Base-by-base conservation (phyloP, 2,329 filamentous ascomycete genomes). In the Talaromyces atroroseus region DNA sequence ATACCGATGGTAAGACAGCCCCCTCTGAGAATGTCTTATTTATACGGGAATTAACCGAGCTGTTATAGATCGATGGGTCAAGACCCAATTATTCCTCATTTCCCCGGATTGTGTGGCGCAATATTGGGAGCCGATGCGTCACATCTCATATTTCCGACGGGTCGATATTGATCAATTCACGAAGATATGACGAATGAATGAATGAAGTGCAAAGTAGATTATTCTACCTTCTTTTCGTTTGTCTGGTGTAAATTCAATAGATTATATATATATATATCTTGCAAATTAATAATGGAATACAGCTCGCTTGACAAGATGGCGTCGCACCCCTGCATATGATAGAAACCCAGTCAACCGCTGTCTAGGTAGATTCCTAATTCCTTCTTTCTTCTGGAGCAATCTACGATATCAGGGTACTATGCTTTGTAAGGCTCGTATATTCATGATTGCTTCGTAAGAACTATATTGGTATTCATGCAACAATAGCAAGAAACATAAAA, bases 61-160 rank as follows among this genome's bases (percentile, higher is more conserved):
- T 12, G 5, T 58, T 51, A 56, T 66, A 92, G 89, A 91, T 64
- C 80, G 81, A 58, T 96, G 84, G 63, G 88, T 92, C 50, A 78
- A 85, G 2, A 87, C 86, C 0, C 84, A 92, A 62, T 78, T 96
- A 21, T 84, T 96, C 49, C 78, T 96, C 36, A 80, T 95, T 40
- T 91, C 87, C 2, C 81, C 84, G n/a, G 78, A 95, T 66, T 79
- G 81, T 42, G 69, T 96, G 54, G 92, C 90, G 2, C 89, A 92
- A 67, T 87, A 90, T 67, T 96, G 92, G 92, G 76, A 88, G 50
- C 66, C 70, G n/a, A 71, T 76, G 65, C 72, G 71, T 2, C 74
- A 76, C 56, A 69, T 77, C 32, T 74, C 74, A 1, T 78, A 74
- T 57, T 76, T 72, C 61, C 68, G 72, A 44, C 69, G 75, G 21